phyloP scores from a whole-genome alignment of 2,329 filamentous ascomycete genomes.

The Fusarium incarnatum region DNA sequence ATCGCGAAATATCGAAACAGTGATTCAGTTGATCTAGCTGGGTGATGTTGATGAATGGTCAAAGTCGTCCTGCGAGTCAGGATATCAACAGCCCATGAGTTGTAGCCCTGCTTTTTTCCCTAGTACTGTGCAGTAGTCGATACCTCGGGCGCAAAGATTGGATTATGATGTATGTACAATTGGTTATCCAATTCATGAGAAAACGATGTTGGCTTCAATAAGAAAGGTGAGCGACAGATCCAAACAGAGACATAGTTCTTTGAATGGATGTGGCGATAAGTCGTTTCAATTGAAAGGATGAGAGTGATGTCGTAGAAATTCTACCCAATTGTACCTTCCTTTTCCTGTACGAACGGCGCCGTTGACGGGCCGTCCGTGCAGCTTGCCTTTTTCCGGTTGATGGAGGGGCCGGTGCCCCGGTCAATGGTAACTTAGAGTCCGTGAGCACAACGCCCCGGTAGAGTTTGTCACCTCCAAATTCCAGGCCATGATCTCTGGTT shows the following conservation, averaged over 20 bases:
- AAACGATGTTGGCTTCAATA: neutral
- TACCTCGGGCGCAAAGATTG: constrained; percentile 12
- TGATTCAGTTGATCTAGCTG: constrained; percentile 14
- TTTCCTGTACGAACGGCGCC: constrained; percentile 8
- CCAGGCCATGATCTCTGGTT: neutral
- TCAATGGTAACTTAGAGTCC: constrained; percentile 14
- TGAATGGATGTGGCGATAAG: constrained; percentile 27
- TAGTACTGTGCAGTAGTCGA: constrained; percentile 3
- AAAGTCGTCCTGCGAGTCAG: constrained; percentile 25
- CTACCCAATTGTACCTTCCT: neutral
- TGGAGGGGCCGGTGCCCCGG: constrained; percentile 37
- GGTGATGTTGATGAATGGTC: constrained; percentile 17
- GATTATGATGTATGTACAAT: constrained; percentile 1
- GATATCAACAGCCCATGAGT: constrained; percentile 20
- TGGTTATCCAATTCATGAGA: neutral
- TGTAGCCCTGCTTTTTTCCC: constrained; percentile 22
- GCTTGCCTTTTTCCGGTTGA: constrained; percentile 34
- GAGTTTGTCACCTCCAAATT: neutral
- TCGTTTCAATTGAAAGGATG: constrained; percentile 23
- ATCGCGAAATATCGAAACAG: neutral
- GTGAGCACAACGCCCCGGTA: constrained; percentile 2
- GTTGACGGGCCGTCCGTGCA: constrained; percentile 24
- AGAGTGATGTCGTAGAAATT: constrained; percentile 31
- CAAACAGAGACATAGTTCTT: neutral
- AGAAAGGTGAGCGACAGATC: neutral